Conservation (phyloP, 108 stramenopile genomes). For the Nannochloropsis oceanica region DNA sequence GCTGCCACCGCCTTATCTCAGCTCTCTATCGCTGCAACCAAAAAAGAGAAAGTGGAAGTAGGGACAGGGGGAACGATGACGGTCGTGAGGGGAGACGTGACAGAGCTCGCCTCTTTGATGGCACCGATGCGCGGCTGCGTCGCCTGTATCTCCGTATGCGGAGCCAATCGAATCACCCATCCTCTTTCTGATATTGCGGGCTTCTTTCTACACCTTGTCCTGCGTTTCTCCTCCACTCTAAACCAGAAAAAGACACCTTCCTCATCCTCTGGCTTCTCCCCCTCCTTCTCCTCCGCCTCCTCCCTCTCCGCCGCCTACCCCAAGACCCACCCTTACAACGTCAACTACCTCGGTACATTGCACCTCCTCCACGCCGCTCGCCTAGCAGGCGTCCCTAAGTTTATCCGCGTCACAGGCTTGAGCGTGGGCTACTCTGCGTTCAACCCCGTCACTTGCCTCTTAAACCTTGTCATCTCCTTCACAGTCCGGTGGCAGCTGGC, state of each 20-base stretch:
- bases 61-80: neutral
- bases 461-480: slow-evolving; percentile 16
- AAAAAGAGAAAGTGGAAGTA: neutral
- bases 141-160: neutral
- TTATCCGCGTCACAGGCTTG: slow-evolving; percentile 25
- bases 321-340: slow-evolving; percentile 18
- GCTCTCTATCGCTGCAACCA: neutral
- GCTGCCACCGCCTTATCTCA: neutral
- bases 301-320: neutral
- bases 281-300: neutral
- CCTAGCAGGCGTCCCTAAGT: slow-evolving; percentile 3
- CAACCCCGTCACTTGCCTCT: slow-evolving; percentile 17
- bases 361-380: slow-evolving; percentile 24
- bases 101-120: neutral
- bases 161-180: neutral
- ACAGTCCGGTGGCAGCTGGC: slow-evolving; percentile 1
- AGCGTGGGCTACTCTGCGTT: slow-evolving; percentile 23
- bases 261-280: neutral
- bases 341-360: slow-evolving; percentile 27
- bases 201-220: neutral
- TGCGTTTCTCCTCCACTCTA: neutral
- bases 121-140: neutral
- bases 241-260: neutral
- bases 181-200: neutral
- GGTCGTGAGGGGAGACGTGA: neutral